Base-by-base conservation (phyloP, 345 rosid genomes). In the Aquilaria malaccensis region DNA sequence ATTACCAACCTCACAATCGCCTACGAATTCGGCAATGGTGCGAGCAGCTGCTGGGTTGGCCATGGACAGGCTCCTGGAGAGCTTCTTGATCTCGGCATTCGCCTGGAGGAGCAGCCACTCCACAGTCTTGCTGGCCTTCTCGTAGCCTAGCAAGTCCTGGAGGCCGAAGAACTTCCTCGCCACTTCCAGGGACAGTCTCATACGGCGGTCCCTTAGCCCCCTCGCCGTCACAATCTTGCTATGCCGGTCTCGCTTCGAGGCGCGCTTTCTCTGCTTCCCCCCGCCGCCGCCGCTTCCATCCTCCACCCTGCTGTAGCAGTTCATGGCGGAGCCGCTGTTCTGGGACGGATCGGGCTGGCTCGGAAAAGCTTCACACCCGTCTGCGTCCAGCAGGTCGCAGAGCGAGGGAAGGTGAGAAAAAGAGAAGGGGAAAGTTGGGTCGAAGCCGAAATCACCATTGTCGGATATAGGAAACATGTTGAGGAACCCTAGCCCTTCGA, bases 201-300 rank as follows among this genome's bases (percentile, higher is more conserved):
- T 84, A 58, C 98, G 74, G 71, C 98, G 78, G 43, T 91, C 96
- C 67, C 98, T 70, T 3, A 80, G 83, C 14, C 98, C 98, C 33
- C 76, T 83, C 10, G 91, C 94, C 0, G 98, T 91, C 62, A 72
- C 61, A 58, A 91, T 88, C 81, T 91, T 91, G 79, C 98, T 91
- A 69, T 91, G 96, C 55, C 94, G 79, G 61, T 88, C 98, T 55
- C 69, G 81, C 74, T 83, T 88, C 30, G 74, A 67, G 37, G 68
- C 58, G 66, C 83, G 75, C 72, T 80, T 82, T 52, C 69, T 70
- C 41, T 61, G 45, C 45, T 48, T 13, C 67, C 47, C 58, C 31
- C 6, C 59, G 13, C 12, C 45, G 15, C 29, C 3, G 51, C 2
- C 30, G 30, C 3, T 43, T 4, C 13, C 29, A 32, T 57, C 13